These are phyloP conservation scores for Rosa hybrid DNA, from an alignment of 331 rosid genomes.

Conservation along the genomic window DNA sequence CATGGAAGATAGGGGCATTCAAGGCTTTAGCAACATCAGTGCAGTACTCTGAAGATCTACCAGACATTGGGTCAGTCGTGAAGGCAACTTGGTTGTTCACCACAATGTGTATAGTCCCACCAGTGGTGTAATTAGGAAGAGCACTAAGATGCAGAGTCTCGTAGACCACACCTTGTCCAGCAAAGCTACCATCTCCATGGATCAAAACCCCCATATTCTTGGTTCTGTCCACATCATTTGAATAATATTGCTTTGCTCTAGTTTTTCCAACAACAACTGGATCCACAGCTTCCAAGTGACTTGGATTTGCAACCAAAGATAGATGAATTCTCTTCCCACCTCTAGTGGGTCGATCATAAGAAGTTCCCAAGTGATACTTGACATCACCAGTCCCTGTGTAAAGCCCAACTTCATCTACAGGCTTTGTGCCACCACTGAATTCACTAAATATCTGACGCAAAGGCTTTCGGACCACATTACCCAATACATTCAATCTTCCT, in stretches of 20 bases:
- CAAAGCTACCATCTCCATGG: conserved; percentile 99
- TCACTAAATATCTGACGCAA: conserved; percentile 87
- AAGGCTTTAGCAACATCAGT: conserved; percentile 98
- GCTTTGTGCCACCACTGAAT: conserved; percentile 80
- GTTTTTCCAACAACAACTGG: conserved; percentile 95
- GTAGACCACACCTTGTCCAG: conserved; percentile 98
- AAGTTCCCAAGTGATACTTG: conserved; percentile 93
- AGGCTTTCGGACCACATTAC: conserved; percentile 94
- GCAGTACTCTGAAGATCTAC: conserved; percentile 95
- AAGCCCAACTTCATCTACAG: conserved; percentile 91
- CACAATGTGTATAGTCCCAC: conserved; percentile 93
- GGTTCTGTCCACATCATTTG: conserved; percentile 69
- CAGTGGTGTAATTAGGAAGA: conserved; percentile 90
- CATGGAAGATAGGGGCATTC: conserved; percentile 91
- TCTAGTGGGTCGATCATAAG: conserved; percentile 94
- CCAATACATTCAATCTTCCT: conserved; percentile 89
- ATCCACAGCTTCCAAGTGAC: conserved; percentile 95
- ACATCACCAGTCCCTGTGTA: conserved; percentile 99
- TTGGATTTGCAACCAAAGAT: conserved; percentile 95
- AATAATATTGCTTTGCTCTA: conserved; percentile 89
- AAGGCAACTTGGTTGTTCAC: conserved; percentile 97
- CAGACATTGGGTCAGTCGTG: conserved; percentile 89
- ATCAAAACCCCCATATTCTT: conserved; percentile 87
- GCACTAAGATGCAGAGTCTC: conserved; percentile 97
- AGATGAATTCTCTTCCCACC: conserved; percentile 88